Evolutionary conservation across 2,329 filamentous ascomycete genomes (phyloP), one percentile per base, ranked within the genome.

Genomic region (Curvularia spicifera): DNA sequence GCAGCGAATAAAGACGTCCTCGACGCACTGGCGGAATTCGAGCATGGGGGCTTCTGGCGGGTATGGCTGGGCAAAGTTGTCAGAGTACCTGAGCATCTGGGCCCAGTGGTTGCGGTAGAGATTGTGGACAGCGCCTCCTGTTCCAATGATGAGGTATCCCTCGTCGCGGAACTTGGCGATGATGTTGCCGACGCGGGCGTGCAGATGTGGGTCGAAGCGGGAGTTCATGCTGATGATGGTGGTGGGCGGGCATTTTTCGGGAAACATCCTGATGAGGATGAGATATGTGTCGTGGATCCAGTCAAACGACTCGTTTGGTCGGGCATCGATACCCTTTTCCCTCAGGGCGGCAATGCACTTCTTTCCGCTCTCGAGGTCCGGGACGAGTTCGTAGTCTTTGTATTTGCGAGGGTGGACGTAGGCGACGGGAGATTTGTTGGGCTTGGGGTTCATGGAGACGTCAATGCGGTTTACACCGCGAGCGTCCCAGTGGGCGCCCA

Each of bases 241-340:
- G 0, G 87, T 89, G 0, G 88, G 88, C 1, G 88, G 88, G 66
- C 85, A 89, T n/a, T 78, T 79, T 1, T 69, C 63, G 0, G 87
- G 88, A 63, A 90, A 90, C 87, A 91, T 90, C 53, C 87, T 81
- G 69, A 90, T 88, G 8, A 90, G 78, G 56, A 90, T 84, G 3
- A 90, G 81, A 68, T 86, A 90, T 0, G 86, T 89, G 73, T 91
- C 88, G 78, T 91, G 87, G 70, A 90, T 90, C 88, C 87, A 90
- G 68, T 90, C 85, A 63, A 90, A 90, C 0, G 69, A 79, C 0
- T 79, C 66, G 68, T 89, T 87, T 1, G 72, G 76, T 4, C 73
- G 69, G 1, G 81, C 85, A 33, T 84, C 78, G 73, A 89, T 84
- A 8, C 87, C 86, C 1, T 80, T 79, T 2, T 71, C 68, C 4